Percentiles rank a stretch among this genome's conserved stretches.
Evolutionary conservation across 176 grass and related monocot genomes (phyloP).

Genomic region (Tuctoria greenei): DNA sequence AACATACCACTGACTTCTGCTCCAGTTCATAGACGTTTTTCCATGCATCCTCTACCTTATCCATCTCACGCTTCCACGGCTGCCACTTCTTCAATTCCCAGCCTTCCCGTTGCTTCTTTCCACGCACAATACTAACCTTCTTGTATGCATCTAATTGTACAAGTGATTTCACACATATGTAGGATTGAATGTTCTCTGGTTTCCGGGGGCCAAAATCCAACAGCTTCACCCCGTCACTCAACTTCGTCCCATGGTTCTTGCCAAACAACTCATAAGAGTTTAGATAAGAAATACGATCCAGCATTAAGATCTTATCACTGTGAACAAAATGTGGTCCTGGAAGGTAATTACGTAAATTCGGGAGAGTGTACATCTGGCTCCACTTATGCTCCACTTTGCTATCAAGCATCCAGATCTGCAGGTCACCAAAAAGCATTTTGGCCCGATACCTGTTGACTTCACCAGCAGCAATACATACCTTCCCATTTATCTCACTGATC

Average conservation of each 20-base stretch:
- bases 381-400: constrained; percentile 23
- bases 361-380: constrained; percentile 13
- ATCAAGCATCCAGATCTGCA: constrained; percentile 34
- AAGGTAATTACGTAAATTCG: not conserved
- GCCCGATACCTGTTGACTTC: not conserved
- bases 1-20: constrained; percentile 9
- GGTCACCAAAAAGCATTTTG: not conserved
- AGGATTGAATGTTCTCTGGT: not conserved
- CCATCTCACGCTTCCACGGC: not conserved
- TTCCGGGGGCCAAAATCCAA: not conserved
- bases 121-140: constrained; percentile 18
- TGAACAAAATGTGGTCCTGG: constrained; percentile 23
- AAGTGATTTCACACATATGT: constrained; percentile 31
- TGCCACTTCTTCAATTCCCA: constrained; percentile 43
- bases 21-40: not conserved
- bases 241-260: not conserved
- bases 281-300: not conserved
- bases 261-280: constrained; percentile 18
- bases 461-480: constrained; percentile 16
- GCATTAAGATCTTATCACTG: constrained; percentile 28
- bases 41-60: not conserved
- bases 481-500: constrained; percentile 34
- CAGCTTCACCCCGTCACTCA: not conserved
- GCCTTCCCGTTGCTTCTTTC: constrained; percentile 10
- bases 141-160: constrained; percentile 33